These are phyloP conservation scores for Magnolia kwangsiensis DNA, from an alignment of 164 flowering plant genomes.

Conservation along the genomic window DNA sequence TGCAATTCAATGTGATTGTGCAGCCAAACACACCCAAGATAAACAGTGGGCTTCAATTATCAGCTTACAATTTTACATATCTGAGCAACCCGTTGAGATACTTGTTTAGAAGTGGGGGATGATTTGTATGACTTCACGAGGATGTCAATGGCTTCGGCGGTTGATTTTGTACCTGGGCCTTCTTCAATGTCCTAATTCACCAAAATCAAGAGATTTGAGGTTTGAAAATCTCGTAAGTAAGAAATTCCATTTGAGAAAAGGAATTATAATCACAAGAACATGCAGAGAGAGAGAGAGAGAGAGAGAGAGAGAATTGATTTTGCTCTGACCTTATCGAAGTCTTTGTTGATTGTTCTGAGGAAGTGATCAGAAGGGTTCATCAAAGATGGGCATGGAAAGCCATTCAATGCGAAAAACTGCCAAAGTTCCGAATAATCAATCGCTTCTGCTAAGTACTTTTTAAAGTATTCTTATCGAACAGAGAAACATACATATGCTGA, in stretches of 20 bases:
- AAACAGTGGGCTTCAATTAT: background rate
- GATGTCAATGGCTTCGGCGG: conserved; percentile 31
- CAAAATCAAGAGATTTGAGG: background rate
- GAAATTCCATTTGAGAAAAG: background rate
- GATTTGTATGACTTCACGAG: conserved; percentile 46
- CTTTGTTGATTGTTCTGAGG: conserved; percentile 67
- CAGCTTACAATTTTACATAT: conserved; percentile 30
- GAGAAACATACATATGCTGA: no score
- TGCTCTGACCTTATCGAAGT: conserved; percentile 54
- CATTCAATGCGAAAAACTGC: conserved; percentile 63
- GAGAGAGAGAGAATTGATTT: background rate
- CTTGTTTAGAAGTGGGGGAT: conserved; percentile 29
- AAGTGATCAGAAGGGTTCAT: conserved; percentile 81
- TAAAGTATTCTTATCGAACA: background rate
- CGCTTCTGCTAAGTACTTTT: background rate
- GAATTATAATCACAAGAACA: background rate
- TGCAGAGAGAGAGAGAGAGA: background rate
- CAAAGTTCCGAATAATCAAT: background rate
- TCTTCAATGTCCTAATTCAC: conserved; percentile 30
- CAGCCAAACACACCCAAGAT: background rate
- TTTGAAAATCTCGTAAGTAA: background rate
- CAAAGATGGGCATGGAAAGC: conserved; percentile 65
- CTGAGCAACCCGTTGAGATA: conserved; percentile 20
- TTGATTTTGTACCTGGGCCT: conserved; percentile 23
- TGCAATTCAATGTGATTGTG: no score